These are phyloP conservation scores for Cyberlindnera subsufficiens DNA, from an alignment of 805 yeast genomes.

Conservation along the genomic window DNA sequence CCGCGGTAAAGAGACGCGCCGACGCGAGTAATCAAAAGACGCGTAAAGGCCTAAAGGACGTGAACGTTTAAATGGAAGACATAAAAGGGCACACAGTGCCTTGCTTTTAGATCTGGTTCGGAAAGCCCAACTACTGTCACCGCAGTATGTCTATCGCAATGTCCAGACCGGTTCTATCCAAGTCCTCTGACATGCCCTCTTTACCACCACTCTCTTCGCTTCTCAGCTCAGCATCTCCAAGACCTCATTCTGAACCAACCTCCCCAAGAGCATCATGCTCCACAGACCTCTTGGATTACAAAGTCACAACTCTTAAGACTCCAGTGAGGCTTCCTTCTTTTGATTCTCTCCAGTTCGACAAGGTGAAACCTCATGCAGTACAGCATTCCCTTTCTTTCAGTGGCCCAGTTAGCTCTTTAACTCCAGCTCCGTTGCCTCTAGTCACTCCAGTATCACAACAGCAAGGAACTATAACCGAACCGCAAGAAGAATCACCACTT, in stretches of 20 bases:
- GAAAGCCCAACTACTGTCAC: neutral
- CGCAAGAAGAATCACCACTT: constrained; percentile 15
- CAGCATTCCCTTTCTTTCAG: constrained; percentile 8
- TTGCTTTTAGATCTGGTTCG: too few relatives aligned
- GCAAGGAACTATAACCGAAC: neutral
- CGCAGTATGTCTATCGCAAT: constrained; percentile 13
- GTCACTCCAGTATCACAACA: constrained; percentile 9
- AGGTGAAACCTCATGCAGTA: neutral
- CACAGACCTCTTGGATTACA: constrained; percentile 6
- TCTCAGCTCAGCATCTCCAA: constrained; percentile 4
- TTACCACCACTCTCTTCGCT: constrained; percentile 17
- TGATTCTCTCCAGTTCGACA: constrained; percentile 18
- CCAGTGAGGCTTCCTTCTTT: constrained; percentile 24
- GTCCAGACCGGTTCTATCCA: constrained; percentile 16
- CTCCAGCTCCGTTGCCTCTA: constrained; percentile 3
- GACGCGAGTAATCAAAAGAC: neutral
- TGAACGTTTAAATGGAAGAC: too few relatives aligned
- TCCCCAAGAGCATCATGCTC: constrained; percentile 8
- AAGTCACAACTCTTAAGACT: constrained; percentile 8
- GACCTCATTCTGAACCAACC: constrained; percentile 4
- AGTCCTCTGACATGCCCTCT: constrained; percentile 9
- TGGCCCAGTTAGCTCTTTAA: constrained; percentile 2
- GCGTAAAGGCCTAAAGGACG: too few relatives aligned
- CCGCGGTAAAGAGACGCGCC: neutral
- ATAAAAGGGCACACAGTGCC: too few relatives aligned